Conservation (phyloP, 2,329 filamentous ascomycete genomes). For the Alternaria angustiovoidea region DNA sequence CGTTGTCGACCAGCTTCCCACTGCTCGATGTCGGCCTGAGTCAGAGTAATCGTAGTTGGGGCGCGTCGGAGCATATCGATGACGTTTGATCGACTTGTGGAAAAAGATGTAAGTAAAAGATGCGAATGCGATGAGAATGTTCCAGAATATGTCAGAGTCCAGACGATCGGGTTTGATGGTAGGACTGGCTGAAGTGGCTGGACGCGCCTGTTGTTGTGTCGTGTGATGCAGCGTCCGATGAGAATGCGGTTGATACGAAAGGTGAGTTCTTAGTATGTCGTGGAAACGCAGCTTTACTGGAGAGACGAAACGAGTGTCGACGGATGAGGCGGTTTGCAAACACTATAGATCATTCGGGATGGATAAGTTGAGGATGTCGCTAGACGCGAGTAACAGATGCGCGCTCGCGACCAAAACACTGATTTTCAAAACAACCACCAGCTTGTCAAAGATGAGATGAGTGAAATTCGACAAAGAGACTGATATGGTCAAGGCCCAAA, state of each 20-base stretch:
- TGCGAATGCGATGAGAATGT: background rate
- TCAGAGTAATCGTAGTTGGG: slow-evolving; percentile 73
- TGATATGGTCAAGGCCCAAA: background rate
- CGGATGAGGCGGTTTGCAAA: background rate
- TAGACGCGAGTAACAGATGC: background rate
- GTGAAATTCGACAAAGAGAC: background rate
- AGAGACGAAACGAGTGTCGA: background rate
- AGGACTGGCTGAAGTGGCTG: background rate
- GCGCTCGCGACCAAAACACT: background rate
- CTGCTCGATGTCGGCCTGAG: slow-evolving; percentile 72
- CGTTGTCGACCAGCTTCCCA: slow-evolving; percentile 70
- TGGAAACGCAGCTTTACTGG: background rate
- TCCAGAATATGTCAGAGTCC: too few species aligned
- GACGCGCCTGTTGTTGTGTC: background rate
- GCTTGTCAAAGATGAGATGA: slow-evolving; percentile 2
- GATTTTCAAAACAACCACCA: background rate
- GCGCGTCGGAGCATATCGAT: slow-evolving; percentile 70
- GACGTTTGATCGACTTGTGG: background rate
- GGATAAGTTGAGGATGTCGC: background rate
- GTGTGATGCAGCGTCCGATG: background rate
- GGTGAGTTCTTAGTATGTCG: background rate
- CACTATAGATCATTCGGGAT: background rate
- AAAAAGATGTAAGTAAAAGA: background rate
- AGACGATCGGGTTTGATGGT: background rate
- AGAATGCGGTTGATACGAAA: background rate